Evolutionary conservation across 441 rosid genomes (phyloP), one percentile per base, ranked within the genome.

Genomic region (Flueggea neowawraea): DNA sequence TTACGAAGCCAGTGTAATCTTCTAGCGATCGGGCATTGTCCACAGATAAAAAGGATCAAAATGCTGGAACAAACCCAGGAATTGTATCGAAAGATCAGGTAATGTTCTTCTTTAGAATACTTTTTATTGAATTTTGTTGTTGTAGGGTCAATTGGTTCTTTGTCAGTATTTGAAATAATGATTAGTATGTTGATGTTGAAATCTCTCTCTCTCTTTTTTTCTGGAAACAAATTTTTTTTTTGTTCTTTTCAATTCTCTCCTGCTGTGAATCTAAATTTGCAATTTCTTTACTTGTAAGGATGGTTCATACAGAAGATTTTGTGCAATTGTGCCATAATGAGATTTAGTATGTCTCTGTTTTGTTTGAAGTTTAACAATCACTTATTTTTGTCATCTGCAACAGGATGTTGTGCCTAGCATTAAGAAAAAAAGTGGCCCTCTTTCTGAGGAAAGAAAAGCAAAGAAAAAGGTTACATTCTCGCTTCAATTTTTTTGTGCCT

Each of bases 381-480:
- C 64, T 70, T 49, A 55, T 57, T 74, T 11, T 3, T 59, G 17
- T 61, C 32, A 52, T 63, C 49, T 60, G 76, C 73, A 69, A 77
- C 69, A 67, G 73, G 84, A 78, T 63, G 72, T 11, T 71, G 83
- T 58, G 68, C 50, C 63, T 16, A 13, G 58, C 65, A 65, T 67
- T 33, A 75, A 82, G 75, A 85, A 70, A 65, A 90, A 75, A 64
- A 76, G 75, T 32, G 74, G 83, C 61, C 69, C 74, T 47, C 75
- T n/a, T 36, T 77, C 88, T 10, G 66, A 82, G 61, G 80, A 82
- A 61, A 81, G 65, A 55, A 90, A 84, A 74, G 86, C 77, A 43
- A 85, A 80, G 83, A 85, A 85, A 78, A 88, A 76, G 91, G 92
- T 93, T 68, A 48, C 49, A 4, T 36, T 36, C 41, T 36, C 9